phyloP scores from a whole-genome alignment of 2,329 filamentous ascomycete species.

The Blastomyces gilchristii region DNA sequence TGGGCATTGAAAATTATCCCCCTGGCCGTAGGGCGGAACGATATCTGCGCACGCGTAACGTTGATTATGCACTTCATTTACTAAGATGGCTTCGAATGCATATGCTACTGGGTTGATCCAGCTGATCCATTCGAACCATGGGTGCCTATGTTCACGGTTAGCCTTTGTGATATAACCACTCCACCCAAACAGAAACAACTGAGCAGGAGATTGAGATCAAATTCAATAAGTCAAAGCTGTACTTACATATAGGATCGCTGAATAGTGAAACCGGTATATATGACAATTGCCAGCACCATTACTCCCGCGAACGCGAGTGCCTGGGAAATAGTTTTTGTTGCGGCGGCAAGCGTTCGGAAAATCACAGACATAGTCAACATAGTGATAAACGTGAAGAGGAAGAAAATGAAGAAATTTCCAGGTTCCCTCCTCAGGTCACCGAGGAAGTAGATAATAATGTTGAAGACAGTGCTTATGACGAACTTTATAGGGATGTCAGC shows the following conservation, averaged over 20 bases:
- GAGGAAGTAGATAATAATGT: constrained; percentile 77
- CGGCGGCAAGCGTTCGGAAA: constrained; percentile 50
- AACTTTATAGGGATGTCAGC: constrained; percentile 81
- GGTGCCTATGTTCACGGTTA: constrained; percentile 31
- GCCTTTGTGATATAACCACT: constrained; percentile 6
- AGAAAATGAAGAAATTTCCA: constrained; percentile 52
- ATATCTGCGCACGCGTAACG: constrained; percentile 46
- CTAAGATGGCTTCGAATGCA: constrained; percentile 51
- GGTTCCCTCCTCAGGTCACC: constrained; percentile 51
- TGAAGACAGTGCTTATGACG: constrained; percentile 61
- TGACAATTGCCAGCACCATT: constrained; percentile 47
- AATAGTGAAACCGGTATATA: constrained; percentile 57
- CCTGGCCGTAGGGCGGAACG: constrained; percentile 37
- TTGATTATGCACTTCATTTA: constrained; percentile 49
- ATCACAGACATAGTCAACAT: constrained; percentile 50
- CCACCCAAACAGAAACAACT: constrained; percentile 9
- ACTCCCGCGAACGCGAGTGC: constrained; percentile 50
- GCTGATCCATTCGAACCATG: constrained; percentile 58
- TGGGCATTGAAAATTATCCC: constrained; percentile 44
- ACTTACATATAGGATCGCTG: constrained; percentile 33
- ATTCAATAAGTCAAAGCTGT: constrained; percentile 4
- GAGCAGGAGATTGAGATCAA: neutral
- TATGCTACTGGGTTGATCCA: constrained; percentile 58
- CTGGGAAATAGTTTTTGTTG: constrained; percentile 51
- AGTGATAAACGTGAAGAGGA: constrained; percentile 50